Conservation (phyloP, 345 rosid species). For the Syzygium aqueum region DNA sequence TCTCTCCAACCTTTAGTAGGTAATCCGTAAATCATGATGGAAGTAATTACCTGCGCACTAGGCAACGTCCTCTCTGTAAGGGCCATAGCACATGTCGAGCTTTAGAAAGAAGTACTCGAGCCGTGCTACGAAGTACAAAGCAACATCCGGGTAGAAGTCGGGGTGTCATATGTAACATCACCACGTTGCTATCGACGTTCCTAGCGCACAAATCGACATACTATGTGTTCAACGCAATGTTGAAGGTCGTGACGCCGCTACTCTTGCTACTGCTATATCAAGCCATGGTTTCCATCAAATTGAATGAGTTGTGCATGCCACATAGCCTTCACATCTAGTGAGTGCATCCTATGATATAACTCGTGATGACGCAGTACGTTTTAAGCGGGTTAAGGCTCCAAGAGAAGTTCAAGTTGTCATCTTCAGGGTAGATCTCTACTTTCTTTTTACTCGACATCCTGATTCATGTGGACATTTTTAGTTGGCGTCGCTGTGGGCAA, state of each 20-base stretch:
- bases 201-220: not conserved
- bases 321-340: not conserved
- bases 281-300: not conserved
- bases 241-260: not conserved
- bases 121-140: not conserved
- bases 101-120: not conserved
- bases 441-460: not conserved
- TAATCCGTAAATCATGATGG: not conserved
- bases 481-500: not conserved
- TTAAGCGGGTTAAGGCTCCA: not conserved
- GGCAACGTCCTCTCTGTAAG: not conserved
- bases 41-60: not conserved
- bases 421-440: not conserved
- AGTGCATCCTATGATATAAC: not conserved
- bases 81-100: not conserved
- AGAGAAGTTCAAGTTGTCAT: not conserved
- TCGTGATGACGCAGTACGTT: not conserved
- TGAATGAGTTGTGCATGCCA: not conserved
- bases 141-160: not conserved
- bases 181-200: not conserved
- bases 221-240: not conserved
- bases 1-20: not conserved
- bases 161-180: not conserved
- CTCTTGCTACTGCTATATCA: not conserved
- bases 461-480: not conserved